Conservation (phyloP, 2,329 filamentous ascomycete species). For the Beauveria rudraprayagi region DNA sequence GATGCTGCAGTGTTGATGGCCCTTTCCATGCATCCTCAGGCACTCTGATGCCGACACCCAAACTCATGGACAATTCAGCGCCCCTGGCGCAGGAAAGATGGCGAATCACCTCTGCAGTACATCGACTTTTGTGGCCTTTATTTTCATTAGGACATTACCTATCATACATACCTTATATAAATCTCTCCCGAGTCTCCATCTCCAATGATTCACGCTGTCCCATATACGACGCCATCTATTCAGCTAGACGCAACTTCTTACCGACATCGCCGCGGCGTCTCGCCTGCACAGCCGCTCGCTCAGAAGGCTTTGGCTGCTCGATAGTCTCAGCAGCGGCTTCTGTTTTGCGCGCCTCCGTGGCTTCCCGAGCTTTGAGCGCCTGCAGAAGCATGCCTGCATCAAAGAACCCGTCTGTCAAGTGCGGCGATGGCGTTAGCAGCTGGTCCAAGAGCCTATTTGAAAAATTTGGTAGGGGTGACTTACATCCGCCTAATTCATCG, state of each 20-base stretch:
- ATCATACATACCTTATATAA: neutral
- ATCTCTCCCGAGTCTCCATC: neutral
- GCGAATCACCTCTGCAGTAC: neutral
- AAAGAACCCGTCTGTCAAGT: conserved; percentile 80
- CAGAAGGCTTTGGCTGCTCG: conserved; percentile 45
- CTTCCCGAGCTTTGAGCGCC: conserved; percentile 62
- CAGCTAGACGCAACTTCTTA: conserved; percentile 52
- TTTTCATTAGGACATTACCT: neutral
- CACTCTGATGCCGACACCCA: too few relatives aligned
- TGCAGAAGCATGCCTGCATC: conserved; percentile 92
- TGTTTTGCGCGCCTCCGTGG: conserved; percentile 33
- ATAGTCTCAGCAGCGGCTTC: conserved; percentile 39
- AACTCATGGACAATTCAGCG: too few relatives aligned
- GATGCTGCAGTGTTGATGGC: too few relatives aligned
- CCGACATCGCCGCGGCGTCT: conserved; percentile 59
- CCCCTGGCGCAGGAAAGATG: too few relatives aligned
- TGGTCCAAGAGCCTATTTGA: conserved; percentile 10
- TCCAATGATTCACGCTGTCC: neutral
- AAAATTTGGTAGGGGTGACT: conserved; percentile 33
- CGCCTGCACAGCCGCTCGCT: conserved; percentile 51
- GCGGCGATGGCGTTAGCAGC: conserved; percentile 19
- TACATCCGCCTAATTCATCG: conserved; percentile 88
- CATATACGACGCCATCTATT: neutral
- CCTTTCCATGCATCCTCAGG: too few relatives aligned
- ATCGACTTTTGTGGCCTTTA: neutral